phyloP scores from a whole-genome alignment of 2,329 filamentous ascomycete species.

The Cladosporium colombiae region DNA sequence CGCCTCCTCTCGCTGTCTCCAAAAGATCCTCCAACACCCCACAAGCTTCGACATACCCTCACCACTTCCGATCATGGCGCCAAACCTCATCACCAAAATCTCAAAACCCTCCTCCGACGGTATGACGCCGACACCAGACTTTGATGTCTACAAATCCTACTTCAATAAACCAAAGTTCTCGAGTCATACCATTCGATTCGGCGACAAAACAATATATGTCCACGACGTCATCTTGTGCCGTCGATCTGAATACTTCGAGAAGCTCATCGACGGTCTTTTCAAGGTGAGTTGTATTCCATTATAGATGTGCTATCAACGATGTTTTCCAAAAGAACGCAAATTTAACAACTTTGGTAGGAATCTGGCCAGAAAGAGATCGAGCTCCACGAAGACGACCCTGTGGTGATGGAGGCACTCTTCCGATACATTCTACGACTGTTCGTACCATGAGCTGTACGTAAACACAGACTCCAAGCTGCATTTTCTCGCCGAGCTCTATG shows the following conservation, averaged over 20 bases:
- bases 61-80: no score
- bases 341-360: not conserved
- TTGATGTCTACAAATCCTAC: not conserved
- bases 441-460: not conserved
- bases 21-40: no score
- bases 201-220: not conserved
- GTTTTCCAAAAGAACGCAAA: no score
- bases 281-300: not conserved
- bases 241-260: slow-evolving; percentile 8
- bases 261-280: not conserved
- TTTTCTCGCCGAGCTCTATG: not conserved
- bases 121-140: not conserved
- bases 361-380: not conserved
- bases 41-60: no score
- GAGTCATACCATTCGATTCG: not conserved
- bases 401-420: not conserved
- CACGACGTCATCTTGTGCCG: slow-evolving; percentile 7
- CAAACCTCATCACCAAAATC: no score
- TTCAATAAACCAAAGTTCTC: slow-evolving; percentile 1
- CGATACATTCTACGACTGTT: slow-evolving; percentile 2
- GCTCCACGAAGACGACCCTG: slow-evolving; percentile 9
- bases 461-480: no score
- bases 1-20: no score
- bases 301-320: no score
- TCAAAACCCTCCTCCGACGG: no score